Base-by-base conservation (phyloP, 345 rosid species). In the Corchorus olitorius region DNA sequence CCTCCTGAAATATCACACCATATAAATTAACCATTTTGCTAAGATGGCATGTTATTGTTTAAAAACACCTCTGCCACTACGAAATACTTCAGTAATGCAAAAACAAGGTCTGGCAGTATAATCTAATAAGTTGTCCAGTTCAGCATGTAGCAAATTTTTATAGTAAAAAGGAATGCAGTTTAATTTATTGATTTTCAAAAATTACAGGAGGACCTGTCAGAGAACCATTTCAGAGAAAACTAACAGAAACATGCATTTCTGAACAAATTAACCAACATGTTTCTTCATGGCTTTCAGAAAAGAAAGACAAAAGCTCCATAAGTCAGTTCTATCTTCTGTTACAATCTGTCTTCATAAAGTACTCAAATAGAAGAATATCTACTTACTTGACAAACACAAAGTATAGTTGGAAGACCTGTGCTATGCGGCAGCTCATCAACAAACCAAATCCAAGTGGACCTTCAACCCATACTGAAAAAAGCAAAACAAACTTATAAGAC, bases 381-480 rank as follows among this genome's bases (percentile, higher is more conserved):
- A 80, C 93, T 85, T 81, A 94, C 98, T 86, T 91, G 81, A 87
- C 91, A 85, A 92, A 93, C 82, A 93, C 88, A 85, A 84, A 81
- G 86, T 94, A 93, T 65, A 94, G 86, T 59, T 94, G 98, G 75
- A 86, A 94, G 27, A 95, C 91, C 82, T 94, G 94, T 66, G 93
- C 83, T 77, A 93, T 88, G 77, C 97, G 98, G 76, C 95, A 90
- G 79, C 97, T 84, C 75, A 94, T 84, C 79, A 94, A 81, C 82
- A 94, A 87, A 84, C 97, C 98, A 66, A 92, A 94, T 75, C 97
- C 97, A 45, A 94, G 84, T 34, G 98, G 97, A 83, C 97, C 98
- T 88, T 91, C 97, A 19, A 92, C 35, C 97, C 98, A 94, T 22
- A 88, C 98, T 93, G 86, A 72, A 79, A 87, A 72, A 79, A 87